Conservation (phyloP, 1,139 yeast species). For the Meyerozyma smithsonii region DNA sequence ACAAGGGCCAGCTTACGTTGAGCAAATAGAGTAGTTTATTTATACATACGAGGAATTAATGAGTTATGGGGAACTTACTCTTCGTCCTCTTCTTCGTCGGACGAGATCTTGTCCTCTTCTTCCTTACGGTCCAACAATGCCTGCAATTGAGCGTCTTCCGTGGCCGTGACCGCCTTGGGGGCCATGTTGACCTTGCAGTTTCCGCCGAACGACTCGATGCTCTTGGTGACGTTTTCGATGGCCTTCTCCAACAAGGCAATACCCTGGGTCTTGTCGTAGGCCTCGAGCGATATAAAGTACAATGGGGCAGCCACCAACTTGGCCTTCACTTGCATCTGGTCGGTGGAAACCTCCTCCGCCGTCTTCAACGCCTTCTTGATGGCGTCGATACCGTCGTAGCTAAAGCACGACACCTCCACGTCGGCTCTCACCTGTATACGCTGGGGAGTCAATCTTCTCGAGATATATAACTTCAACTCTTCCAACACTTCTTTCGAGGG, state of each 20-base stretch:
- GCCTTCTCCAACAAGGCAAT: conserved; percentile 74
- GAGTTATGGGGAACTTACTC: conserved; percentile 8
- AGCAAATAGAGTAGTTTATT: conserved; percentile 11
- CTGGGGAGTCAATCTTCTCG: conserved; percentile 94
- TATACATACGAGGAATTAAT: conserved; percentile 7
- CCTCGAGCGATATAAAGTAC: conserved; percentile 89
- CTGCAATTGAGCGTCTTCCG: conserved; percentile 96
- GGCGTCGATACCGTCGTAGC: conserved; percentile 97
- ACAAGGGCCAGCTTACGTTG: conserved; percentile 28
- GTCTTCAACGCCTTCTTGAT: conserved; percentile 82
- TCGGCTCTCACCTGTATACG: conserved; percentile 97
- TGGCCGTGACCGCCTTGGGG: conserved; percentile 97
- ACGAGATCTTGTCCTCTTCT: conserved; percentile 42
- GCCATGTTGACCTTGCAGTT: conserved; percentile 92
- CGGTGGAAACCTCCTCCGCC: conserved; percentile 83
- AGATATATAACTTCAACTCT: conserved; percentile 79
- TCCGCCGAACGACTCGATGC: conserved; percentile 76
- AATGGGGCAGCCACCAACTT: conserved; percentile 97
- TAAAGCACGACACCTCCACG: conserved; percentile 93
- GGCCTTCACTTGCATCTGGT: conserved; percentile 81
- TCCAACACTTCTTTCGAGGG: conserved; percentile 70
- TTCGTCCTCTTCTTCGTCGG: conserved; percentile 43
- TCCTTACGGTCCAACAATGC: conserved; percentile 69
- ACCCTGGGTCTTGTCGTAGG: conserved; percentile 88
- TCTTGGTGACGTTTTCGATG: conserved; percentile 65